Percentiles rank a stretch among this genome's conserved stretches.
Evolutionary conservation across 352 stramenopile genomes (phyloP).

Genomic region (Phytopythium vexans): DNA sequence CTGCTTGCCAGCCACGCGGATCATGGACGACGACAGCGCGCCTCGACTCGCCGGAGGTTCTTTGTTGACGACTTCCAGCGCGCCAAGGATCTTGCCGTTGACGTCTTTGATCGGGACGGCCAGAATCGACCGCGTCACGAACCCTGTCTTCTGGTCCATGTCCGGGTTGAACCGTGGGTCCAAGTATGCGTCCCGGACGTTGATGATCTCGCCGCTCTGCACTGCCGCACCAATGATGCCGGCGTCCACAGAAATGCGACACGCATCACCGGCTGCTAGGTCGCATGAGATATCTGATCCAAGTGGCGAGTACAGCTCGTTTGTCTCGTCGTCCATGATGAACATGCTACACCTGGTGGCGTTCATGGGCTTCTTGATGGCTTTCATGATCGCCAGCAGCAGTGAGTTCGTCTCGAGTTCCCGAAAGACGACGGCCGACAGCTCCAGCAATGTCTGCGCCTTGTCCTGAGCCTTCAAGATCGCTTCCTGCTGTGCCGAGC

Average conservation of each 20-base stretch:
- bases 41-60: slow-evolving; percentile 1
- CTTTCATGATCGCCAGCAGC: slow-evolving; percentile 47
- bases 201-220: slow-evolving; percentile 64
- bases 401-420: slow-evolving; percentile 61
- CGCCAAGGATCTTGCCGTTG: slow-evolving; percentile 55
- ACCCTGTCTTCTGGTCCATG: slow-evolving; percentile 61
- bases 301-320: slow-evolving; percentile 51
- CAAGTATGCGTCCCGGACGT: slow-evolving; percentile 69
- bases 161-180: slow-evolving; percentile 57
- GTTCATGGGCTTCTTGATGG: slow-evolving; percentile 50
- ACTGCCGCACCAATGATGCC: slow-evolving; percentile 57
- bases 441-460: slow-evolving; percentile 56
- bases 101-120: slow-evolving; percentile 80
- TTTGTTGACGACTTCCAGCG: slow-evolving; percentile 70
- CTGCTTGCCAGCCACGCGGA: slow-evolving; percentile 34
- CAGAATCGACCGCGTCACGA: slow-evolving; percentile 69
- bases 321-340: slow-evolving; percentile 51
- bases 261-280: slow-evolving; percentile 28
- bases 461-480: slow-evolving; percentile 58
- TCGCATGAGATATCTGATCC: slow-evolving; percentile 41
- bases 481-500: slow-evolving; percentile 53
- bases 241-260: slow-evolving; percentile 47
- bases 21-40: slow-evolving; percentile 2
- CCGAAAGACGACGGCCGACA: slow-evolving; percentile 61
- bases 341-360: slow-evolving; percentile 65